Conservation (phyloP, 306 rosid genomes). For the Acacia melanoxylon region DNA sequence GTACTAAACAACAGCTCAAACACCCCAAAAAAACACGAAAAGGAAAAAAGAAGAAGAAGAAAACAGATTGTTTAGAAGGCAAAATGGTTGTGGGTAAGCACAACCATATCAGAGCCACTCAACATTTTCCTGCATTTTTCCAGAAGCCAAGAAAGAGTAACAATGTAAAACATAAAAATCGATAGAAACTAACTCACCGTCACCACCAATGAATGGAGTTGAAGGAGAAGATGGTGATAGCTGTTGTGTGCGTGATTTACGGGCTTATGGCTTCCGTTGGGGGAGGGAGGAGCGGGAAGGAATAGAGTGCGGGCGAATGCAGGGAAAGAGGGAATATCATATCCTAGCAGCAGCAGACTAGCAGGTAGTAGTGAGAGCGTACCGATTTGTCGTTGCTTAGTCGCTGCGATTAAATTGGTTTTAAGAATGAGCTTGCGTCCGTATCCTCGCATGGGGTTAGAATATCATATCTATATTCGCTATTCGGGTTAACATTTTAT, state of each 20-base stretch:
- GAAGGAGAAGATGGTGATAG: background rate
- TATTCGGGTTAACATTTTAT: background rate
- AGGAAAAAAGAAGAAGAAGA: background rate
- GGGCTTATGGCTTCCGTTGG: background rate
- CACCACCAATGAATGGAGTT: background rate
- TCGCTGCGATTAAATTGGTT: conserved; percentile 19
- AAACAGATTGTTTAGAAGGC: background rate
- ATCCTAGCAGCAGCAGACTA: too few relatives aligned
- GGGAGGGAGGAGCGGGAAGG: background rate
- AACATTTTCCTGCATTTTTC: conserved; percentile 27
- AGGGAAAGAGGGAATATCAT: too few relatives aligned
- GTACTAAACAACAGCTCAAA: background rate
- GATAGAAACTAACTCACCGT: background rate
- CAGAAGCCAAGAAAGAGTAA: background rate
- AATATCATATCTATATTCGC: background rate
- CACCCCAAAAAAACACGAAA: background rate
- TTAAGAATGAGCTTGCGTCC: conserved; percentile 38
- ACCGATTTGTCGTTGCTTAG: conserved; percentile 31
- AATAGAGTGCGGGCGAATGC: background rate
- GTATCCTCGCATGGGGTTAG: conserved; percentile 4
- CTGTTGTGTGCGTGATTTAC: background rate
- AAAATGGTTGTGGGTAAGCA: background rate
- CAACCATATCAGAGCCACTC: background rate
- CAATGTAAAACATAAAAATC: background rate
- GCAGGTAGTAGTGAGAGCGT: background rate